These are phyloP conservation scores for Hypholoma fasciculare DNA, from an alignment of 768 basidiomycete genomes.

Conservation along the genomic window DNA sequence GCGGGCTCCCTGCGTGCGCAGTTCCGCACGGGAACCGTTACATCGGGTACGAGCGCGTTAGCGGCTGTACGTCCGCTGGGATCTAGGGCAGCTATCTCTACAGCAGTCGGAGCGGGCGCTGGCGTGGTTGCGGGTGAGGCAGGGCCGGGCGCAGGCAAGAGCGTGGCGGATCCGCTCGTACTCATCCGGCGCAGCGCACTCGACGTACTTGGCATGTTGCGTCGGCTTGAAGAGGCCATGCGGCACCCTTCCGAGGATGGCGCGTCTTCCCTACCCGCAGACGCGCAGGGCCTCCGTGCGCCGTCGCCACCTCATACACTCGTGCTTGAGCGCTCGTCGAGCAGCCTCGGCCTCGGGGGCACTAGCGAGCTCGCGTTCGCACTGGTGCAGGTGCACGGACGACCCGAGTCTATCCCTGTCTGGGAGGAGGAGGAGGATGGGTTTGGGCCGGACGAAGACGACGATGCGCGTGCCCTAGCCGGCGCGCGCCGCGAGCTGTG, in stretches of 20 bases:
- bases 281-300: constrained; percentile 55
- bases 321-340: constrained; percentile 2
- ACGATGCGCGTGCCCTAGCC: constrained; percentile 13
- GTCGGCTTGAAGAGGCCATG: constrained; percentile 77
- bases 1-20: constrained; percentile 53
- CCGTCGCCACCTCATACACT: constrained; percentile 8
- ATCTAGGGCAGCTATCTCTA: constrained; percentile 26
- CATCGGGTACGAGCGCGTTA: constrained; percentile 41
- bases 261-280: constrained; percentile 65
- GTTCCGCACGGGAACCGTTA: constrained; percentile 37
- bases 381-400: constrained; percentile 67
- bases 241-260: constrained; percentile 79
- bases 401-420: constrained; percentile 65
- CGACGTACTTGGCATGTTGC: constrained; percentile 78
- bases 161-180: constrained; percentile 57
- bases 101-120: not conserved
- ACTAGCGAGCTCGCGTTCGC: constrained; percentile 55
- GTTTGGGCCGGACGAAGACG: constrained; percentile 39
- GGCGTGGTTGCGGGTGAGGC: constrained; percentile 10
- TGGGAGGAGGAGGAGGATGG: constrained; percentile 76
- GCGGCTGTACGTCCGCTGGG: not conserved
- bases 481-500: constrained; percentile 65
- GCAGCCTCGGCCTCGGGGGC: constrained; percentile 1
- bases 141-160: constrained; percentile 8
- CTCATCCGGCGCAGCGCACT: constrained; percentile 77